These are phyloP conservation scores for Brassica balearica DNA, from an alignment of 441 rosid genomes.

Conservation along the genomic window DNA sequence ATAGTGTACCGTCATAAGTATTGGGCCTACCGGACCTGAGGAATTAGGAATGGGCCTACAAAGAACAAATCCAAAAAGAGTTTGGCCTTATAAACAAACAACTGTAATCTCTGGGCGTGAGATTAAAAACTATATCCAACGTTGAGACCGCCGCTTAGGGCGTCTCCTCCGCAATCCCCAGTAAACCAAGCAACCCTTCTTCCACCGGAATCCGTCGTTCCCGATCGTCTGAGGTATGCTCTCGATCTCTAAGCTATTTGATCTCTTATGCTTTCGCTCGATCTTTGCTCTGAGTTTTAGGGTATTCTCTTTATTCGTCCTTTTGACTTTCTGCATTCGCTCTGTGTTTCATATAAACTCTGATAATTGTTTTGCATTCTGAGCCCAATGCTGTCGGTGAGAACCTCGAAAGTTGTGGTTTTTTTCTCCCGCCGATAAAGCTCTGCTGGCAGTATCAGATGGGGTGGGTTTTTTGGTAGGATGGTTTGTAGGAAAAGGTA, in stretches of 20 bases:
- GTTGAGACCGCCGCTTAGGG: conserved; percentile 7
- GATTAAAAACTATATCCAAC: not conserved
- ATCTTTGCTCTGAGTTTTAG: not conserved
- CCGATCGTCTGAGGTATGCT: conserved; percentile 6
- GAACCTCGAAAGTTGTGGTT: conserved; percentile 45
- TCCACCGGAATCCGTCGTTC: not conserved
- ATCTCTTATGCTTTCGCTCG: not conserved
- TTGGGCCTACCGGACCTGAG: not conserved
- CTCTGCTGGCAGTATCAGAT: conserved; percentile 41
- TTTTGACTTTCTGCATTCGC: not conserved
- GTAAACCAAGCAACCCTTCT: not conserved
- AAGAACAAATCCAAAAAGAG: not conserved
- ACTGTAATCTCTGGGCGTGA: not conserved
- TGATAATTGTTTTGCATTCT: not conserved
- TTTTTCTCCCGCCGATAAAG: conserved; percentile 41
- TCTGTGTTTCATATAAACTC: conserved; percentile 4
- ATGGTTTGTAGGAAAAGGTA: conserved; percentile 50
- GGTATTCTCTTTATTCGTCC: not conserved
- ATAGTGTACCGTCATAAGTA: not conserved
- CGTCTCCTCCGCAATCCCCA: not conserved
- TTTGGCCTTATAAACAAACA: not conserved
- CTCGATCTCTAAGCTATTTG: not conserved
- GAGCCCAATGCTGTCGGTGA: conserved; percentile 46
- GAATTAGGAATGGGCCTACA: not conserved
- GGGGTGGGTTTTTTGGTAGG: conserved; percentile 53